Evolutionary conservation across 129 eudicot genomes (phyloP), one percentile per base, ranked within the genome.

Genomic region (Deinandra increscens): DNA sequence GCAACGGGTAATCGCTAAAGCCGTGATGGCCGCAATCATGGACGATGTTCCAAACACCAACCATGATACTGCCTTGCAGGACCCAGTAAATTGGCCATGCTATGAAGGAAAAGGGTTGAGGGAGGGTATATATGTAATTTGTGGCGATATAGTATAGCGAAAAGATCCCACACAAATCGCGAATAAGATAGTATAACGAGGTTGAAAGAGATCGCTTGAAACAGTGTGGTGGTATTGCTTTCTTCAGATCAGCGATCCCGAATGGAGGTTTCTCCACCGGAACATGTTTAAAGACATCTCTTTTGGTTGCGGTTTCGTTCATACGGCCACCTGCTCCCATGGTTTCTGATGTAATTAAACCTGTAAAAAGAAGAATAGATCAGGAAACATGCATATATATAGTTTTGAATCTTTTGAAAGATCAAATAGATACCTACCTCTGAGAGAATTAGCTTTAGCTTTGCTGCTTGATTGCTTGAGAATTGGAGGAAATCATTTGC

Each of bases 301-400:
- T 51, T 6, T 19, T 33, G 0, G 19, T 60, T 4, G 36, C 14
- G 43, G 61, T 3, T 1, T 51, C 79, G 5, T 66, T 63, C 72
- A 79, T 79, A 2, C 83, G 71, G 9, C 83, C 83, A 20, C 83
- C 79, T 14, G 64, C 78, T 37, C 83, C 83, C 83, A 73, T 79
- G 41, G 37, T 73, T 29, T 12, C 29, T 3, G 17, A 43, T 5
- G 19, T 43, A 3, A 60, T 71, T 29, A 15, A 60, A 61, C 50
- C 77, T 60, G 50, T 6, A 7, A 20, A 20, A 60, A 11, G 14
- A 69, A 19, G 4, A 51, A 68, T 42, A 2, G 14, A 49, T 15
- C 7, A 34, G 14, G 17, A 22, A 15, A 5, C 31, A 22, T 22
- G 36, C 22, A 4, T 23, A n/a, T 29, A 59, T 11, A 0, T 31